phyloP scores from a whole-genome alignment of 257 asterid species.

The Linaria vulgaris region DNA sequence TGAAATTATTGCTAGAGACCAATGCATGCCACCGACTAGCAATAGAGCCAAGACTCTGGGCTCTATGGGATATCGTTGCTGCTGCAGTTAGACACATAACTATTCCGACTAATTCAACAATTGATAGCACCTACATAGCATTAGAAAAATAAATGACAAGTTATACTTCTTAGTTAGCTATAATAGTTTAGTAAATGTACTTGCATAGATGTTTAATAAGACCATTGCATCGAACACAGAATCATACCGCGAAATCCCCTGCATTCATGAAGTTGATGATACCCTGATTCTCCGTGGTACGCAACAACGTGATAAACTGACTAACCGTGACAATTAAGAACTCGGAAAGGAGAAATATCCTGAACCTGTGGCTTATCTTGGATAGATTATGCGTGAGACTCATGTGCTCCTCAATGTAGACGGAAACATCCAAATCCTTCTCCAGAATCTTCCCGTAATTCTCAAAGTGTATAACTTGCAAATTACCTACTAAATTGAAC shows the following conservation, averaged over 20 bases:
- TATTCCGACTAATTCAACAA: slow-evolving; percentile 70
- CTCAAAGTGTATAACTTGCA: slow-evolving; percentile 77
- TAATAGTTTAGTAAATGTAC: not conserved
- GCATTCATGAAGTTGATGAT: slow-evolving; percentile 68
- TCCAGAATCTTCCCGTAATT: slow-evolving; percentile 72
- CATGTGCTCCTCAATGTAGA: slow-evolving; percentile 80
- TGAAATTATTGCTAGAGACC: slow-evolving; percentile 60
- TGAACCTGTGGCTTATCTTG: slow-evolving; percentile 80
- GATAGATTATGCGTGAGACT: slow-evolving; percentile 57
- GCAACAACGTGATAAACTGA: slow-evolving; percentile 64
- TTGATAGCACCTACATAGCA: slow-evolving; percentile 55
- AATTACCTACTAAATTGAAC: slow-evolving; percentile 71
- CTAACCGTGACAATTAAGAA: slow-evolving; percentile 63
- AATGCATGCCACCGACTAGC: slow-evolving; percentile 92
- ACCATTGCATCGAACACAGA: too few relatives aligned
- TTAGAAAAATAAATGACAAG: slow-evolving; percentile 11
- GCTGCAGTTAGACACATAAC: slow-evolving; percentile 77
- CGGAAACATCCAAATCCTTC: slow-evolving; percentile 65
- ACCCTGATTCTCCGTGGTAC: slow-evolving; percentile 67
- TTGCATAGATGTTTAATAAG: too few relatives aligned
- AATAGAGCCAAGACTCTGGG: slow-evolving; percentile 74
- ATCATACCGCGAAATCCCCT: slow-evolving; percentile 81
- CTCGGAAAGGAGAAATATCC: slow-evolving; percentile 74
- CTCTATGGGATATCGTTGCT: slow-evolving; percentile 87
- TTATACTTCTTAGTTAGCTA: slow-evolving; percentile 5